Percentiles rank a stretch among this genome's conserved stretches.
Evolutionary conservation across 768 basidiomycete genomes (phyloP).

Genomic region (Tylopilus plumbeoviolaceoides): DNA sequence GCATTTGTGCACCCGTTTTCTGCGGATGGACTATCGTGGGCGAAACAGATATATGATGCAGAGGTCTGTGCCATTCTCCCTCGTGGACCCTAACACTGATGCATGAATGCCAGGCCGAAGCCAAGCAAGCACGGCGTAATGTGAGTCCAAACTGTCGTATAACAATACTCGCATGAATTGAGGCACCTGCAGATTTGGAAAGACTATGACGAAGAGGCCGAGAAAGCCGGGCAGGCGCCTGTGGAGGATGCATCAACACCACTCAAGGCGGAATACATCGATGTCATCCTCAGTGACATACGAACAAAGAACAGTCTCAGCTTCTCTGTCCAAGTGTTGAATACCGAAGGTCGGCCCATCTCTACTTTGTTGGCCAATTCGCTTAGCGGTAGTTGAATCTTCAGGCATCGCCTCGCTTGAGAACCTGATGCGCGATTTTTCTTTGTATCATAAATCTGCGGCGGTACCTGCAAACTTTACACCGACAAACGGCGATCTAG

Average conservation of each 20-base stretch:
- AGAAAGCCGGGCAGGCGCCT: constrained; percentile 46
- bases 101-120: constrained; percentile 54
- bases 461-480: constrained; percentile 62
- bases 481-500: constrained; percentile 83
- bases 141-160: constrained; percentile 41
- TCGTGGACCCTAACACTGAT: background rate
- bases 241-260: constrained; percentile 46
- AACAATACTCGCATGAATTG: background rate
- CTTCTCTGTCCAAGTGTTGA: constrained; percentile 92
- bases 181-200: constrained; percentile 68
- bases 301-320: constrained; percentile 66
- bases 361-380: background rate
- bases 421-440: constrained; percentile 92
- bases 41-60: constrained; percentile 74
- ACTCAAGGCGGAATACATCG: constrained; percentile 82
- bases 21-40: constrained; percentile 78
- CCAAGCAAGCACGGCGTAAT: constrained; percentile 74
- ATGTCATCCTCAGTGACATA: constrained; percentile 89
- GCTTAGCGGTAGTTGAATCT: constrained; percentile 1
- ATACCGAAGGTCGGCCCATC: constrained; percentile 70
- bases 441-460: constrained; percentile 73
- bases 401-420: constrained; percentile 89
- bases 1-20: constrained; percentile 88
- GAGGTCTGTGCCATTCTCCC: constrained; percentile 50
- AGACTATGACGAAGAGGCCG: constrained; percentile 73